Conservation (phyloP, 2,329 filamentous ascomycete species). For the Cladophialophora immunda region DNA sequence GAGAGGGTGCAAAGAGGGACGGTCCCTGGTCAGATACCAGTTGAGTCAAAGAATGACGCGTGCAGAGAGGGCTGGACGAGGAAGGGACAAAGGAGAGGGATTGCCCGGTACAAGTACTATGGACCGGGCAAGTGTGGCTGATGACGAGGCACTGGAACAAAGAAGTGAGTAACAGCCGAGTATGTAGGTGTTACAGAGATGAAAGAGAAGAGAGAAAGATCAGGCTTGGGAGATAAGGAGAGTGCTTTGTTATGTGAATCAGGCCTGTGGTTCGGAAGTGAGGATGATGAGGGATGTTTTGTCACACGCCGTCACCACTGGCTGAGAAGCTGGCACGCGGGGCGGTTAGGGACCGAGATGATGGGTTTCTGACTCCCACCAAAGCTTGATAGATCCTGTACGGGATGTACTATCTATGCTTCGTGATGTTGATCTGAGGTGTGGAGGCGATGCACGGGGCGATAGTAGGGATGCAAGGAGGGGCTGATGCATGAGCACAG, state of each 20-base stretch:
- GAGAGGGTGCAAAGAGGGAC: slow-evolving; percentile 9
- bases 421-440: slow-evolving; percentile 1
- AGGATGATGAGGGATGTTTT: slow-evolving; percentile 20
- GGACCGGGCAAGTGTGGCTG: slow-evolving; percentile 6
- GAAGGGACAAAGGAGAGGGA: slow-evolving; percentile 31
- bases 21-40: neutral
- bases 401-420: neutral
- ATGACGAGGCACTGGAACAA: slow-evolving; percentile 8
- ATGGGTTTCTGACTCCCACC: slow-evolving; percentile 1
- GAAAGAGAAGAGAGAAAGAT: slow-evolving; percentile 14
- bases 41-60: slow-evolving; percentile 25
- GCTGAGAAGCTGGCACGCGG: slow-evolving; percentile 5
- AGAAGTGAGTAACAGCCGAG: slow-evolving; percentile 15
- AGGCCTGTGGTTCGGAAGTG: slow-evolving; percentile 5
- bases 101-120: slow-evolving; percentile 9
- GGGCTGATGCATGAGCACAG: slow-evolving; percentile 1
- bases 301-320: slow-evolving; percentile 17
- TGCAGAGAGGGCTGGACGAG: slow-evolving; percentile 16
- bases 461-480: neutral
- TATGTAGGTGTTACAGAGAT: slow-evolving; percentile 22
- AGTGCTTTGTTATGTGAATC: slow-evolving; percentile 12
- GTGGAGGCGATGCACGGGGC: neutral
- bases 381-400: neutral
- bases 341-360: slow-evolving; percentile 1
- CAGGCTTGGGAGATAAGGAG: neutral